Base-by-base conservation (phyloP, 208 protist genomes). In the Phytomonas sp. region DNA sequence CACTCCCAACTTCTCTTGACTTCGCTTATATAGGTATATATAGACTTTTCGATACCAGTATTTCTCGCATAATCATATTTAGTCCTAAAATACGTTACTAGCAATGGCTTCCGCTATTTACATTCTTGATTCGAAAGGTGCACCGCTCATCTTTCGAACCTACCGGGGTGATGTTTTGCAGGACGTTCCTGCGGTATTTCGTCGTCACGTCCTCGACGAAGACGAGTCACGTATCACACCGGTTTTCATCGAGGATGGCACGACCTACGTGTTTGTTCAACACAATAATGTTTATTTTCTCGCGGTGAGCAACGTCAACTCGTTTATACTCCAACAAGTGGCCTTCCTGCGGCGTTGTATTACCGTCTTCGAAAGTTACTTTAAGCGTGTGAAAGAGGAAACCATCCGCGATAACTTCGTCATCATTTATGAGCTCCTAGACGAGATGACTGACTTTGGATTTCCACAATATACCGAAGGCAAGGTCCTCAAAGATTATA, bases 401-500 rank as follows among this genome's bases (percentile, higher is more conserved):
- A 89, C 86, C 30, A 88, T 99, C 42, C 82, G 88, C 45, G 97
- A 99, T 74, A 99, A 99, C 85, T 99, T 99, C 75, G 89, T 98
- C 34, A 96, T 99, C 56, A 86, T 99, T 29, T 99, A 99, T 79
- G 98, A 99, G 80, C 84, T 99, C 33, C 83, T 99, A 16, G 98
- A 99, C 75, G 97, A 99, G 84, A 98, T 99, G 69, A 87, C 99
- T 68, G 98, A 99, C 86, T 99, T 98, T 91, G 98, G 98, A 30
- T 98, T 98, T 66, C 98, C 98, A 42, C 98, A 99, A 87, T 98
- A 90, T 77, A 97, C 87, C n/a, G 93, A 98, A 67, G 82, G 84
- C 40, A 93, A 98, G 69, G 80, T 97, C 69, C 84, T 99, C 37
- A 98, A 99, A 73, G 80, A 94, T 42, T 98, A 98, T 84, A 99